phyloP scores from a whole-genome alignment of 2,329 filamentous ascomycete genomes.

The Fusarium chaquense region DNA sequence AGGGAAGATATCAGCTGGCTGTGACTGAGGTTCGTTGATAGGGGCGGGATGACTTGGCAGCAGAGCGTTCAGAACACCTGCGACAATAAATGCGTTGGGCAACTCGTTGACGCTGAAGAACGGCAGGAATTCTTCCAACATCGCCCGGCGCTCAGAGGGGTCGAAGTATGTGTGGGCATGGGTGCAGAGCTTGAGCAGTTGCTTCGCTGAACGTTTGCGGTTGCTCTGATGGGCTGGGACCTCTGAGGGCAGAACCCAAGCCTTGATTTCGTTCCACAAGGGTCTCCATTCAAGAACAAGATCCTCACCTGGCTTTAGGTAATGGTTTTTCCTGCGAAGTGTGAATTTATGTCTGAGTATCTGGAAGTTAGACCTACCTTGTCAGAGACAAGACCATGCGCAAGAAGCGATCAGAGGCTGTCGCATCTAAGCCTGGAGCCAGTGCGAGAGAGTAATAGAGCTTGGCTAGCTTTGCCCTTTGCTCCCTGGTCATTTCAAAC shows the following conservation, averaged over 20 bases:
- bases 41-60: constrained; percentile 86
- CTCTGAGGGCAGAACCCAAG: constrained; percentile 88
- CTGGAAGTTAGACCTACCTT: constrained; percentile 71
- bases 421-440: constrained; percentile 86
- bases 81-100: constrained; percentile 92
- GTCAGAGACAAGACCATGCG: constrained; percentile 97
- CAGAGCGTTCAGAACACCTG: constrained; percentile 85
- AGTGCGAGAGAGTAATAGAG: constrained; percentile 95
- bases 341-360: constrained; percentile 24
- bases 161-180: constrained; percentile 95
- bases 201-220: constrained; percentile 68
- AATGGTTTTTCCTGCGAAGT: constrained; percentile 84
- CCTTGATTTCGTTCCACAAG: constrained; percentile 91
- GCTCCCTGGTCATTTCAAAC: constrained; percentile 91
- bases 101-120: constrained; percentile 95
- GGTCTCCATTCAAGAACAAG: constrained; percentile 93
- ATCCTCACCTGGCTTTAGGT: constrained; percentile 90
- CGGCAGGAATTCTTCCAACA: constrained; percentile 82
- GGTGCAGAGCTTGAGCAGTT: constrained; percentile 87
- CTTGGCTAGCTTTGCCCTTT: constrained; percentile 85
- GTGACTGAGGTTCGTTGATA: constrained; percentile 76
- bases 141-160: constrained; percentile 82
- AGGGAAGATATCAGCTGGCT: constrained; percentile 88
- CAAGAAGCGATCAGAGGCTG: constrained; percentile 87
- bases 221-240: constrained; percentile 73